These are phyloP conservation scores for Centrapalus pauciflorus DNA, from an alignment of 129 eudicot species.

Conservation along the genomic window DNA sequence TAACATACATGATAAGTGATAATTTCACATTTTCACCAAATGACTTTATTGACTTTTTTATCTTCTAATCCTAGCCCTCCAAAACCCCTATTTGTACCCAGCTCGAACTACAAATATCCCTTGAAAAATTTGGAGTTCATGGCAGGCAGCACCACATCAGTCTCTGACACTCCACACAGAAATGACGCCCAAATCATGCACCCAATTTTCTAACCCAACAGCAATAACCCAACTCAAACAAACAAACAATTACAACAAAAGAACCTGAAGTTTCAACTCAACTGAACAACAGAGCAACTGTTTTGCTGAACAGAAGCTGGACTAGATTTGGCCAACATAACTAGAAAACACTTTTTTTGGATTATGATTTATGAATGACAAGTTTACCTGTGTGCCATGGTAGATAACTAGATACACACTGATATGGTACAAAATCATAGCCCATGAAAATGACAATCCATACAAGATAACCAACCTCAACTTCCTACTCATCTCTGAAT, in stretches of 20 bases:
- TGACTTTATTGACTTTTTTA: background rate
- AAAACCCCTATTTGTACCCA: background rate
- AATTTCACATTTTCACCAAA: background rate
- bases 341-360: background rate
- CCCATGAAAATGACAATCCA: background rate
- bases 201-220: background rate
- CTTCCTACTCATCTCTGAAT: background rate
- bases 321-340: background rate
- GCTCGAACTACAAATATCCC: background rate
- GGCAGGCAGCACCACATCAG: background rate
- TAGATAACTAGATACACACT: conserved; percentile 8
- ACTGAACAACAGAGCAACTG: conserved; percentile 1
- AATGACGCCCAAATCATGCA: background rate
- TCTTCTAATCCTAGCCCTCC: background rate
- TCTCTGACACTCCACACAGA: background rate
- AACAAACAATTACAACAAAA: conserved; percentile 5
- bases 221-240: background rate
- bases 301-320: background rate
- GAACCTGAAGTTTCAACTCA: background rate
- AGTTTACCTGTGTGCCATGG: background rate
- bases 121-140: background rate
- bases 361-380: background rate
- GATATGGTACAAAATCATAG: background rate
- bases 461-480: conserved; percentile 1
- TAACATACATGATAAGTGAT: background rate